Percentiles rank a stretch among this genome's conserved stretches.
phyloP scores from a whole-genome alignment of 2,329 filamentous ascomycete genomes.

The Capronia coronata region DNA sequence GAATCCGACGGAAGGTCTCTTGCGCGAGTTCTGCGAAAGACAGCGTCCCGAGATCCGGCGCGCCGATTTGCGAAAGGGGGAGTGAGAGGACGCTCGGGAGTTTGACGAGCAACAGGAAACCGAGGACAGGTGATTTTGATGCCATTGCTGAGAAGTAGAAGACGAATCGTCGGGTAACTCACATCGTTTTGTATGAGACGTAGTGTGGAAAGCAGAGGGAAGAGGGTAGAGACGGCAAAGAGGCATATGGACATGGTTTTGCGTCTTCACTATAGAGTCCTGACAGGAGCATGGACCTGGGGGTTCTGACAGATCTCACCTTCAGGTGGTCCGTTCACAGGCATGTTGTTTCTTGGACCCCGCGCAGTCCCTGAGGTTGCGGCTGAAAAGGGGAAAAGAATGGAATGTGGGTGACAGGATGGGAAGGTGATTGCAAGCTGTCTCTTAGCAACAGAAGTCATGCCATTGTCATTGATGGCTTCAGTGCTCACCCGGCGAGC shows the following conservation, averaged over 20 bases:
- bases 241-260: neutral
- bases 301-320: neutral
- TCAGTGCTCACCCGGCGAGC: neutral
- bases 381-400: conserved; percentile 1
- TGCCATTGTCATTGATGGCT: too few relatives aligned
- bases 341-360: conserved; percentile 2
- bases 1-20: conserved; percentile 12
- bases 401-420: neutral
- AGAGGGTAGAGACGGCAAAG: neutral
- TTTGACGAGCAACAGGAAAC: neutral
- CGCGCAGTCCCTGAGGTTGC: neutral
- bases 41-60: conserved; percentile 10
- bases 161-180: neutral
- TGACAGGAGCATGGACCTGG: neutral
- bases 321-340: neutral
- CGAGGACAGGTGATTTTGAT: neutral
- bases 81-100: conserved; percentile 3
- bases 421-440: neutral
- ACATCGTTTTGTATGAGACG: neutral
- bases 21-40: conserved; percentile 18
- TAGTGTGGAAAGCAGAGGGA: neutral
- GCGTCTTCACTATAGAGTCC: neutral
- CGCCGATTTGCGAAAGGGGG: conserved; percentile 10
- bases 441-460: too few relatives aligned
- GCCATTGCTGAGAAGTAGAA: conserved; percentile 1